Percentiles rank a stretch among this genome's conserved stretches.
Evolutionary conservation across 441 rosid genomes (phyloP).

Genomic region (Gossypium trilobum): DNA sequence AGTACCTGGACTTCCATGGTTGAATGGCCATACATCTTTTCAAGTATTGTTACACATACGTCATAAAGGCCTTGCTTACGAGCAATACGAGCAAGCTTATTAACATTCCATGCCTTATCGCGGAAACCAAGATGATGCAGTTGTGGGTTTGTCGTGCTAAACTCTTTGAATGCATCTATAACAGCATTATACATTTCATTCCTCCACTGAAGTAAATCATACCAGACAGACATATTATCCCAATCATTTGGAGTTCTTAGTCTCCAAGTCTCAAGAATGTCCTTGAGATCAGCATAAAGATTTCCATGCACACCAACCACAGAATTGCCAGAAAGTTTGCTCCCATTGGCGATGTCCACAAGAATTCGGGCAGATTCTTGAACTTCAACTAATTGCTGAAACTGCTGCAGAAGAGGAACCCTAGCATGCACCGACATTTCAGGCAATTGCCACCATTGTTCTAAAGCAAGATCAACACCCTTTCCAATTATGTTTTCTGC

Average conservation of each 20-base stretch:
- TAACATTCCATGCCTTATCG: slow-evolving; percentile 99
- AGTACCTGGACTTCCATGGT: slow-evolving; percentile 98
- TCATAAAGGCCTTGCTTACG: slow-evolving; percentile 93
- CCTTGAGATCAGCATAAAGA: slow-evolving; percentile 89
- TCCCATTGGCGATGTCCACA: slow-evolving; percentile 81
- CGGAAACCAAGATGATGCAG: slow-evolving; percentile 97
- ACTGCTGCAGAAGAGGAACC: slow-evolving; percentile 90
- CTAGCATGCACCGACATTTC: slow-evolving; percentile 91
- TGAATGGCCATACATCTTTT: slow-evolving; percentile 95
- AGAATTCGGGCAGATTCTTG: slow-evolving; percentile 88
- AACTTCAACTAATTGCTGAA: slow-evolving; percentile 95
- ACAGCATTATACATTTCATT: slow-evolving; percentile 93
- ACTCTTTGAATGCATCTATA: slow-evolving; percentile 90
- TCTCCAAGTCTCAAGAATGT: slow-evolving; percentile 97
- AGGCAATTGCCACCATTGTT: slow-evolving; percentile 99
- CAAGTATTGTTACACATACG: slow-evolving; percentile 83
- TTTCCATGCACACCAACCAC: slow-evolving; percentile 59
- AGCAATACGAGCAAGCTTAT: slow-evolving; percentile 93
- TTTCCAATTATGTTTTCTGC: slow-evolving; percentile 78
- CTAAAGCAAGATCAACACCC: slow-evolving; percentile 91
- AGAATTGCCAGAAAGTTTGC: slow-evolving; percentile 56
- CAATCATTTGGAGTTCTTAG: slow-evolving; percentile 94
- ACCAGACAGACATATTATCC: slow-evolving; percentile 96
- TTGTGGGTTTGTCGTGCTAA: slow-evolving; percentile 53
- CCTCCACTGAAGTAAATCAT: slow-evolving; percentile 95